phyloP scores from a whole-genome alignment of 2,329 filamentous ascomycete species.

The Microsporum canis region DNA sequence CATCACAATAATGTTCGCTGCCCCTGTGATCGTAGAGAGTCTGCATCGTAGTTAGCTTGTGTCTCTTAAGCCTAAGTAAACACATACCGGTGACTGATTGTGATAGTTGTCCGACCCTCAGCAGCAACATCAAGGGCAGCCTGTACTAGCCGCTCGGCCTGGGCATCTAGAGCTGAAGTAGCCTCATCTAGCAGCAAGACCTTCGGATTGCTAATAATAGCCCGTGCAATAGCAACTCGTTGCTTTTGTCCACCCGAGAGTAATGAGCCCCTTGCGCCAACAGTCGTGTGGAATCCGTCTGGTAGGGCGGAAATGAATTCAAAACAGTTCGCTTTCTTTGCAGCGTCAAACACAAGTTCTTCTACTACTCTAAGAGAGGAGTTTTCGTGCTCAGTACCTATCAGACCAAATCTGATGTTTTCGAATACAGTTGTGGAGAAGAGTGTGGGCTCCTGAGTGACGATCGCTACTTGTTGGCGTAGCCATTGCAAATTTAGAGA shows the following conservation, averaged over 20 bases:
- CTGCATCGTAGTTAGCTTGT: conserved; percentile 25
- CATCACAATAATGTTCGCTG: conserved; percentile 28
- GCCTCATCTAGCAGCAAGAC: conserved; percentile 75
- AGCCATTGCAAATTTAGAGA: conserved; percentile 21
- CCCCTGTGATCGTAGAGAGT: conserved; percentile 22
- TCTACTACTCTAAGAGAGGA: conserved; percentile 10
- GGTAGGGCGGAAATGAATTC: conserved; percentile 65
- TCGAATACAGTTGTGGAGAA: conserved; percentile 14
- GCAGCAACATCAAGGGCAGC: conserved; percentile 64
- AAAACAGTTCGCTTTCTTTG: conserved; percentile 48
- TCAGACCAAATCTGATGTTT: conserved; percentile 14
- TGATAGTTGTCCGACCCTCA: conserved; percentile 32
- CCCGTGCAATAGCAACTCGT: conserved; percentile 81
- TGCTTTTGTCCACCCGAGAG: conserved; percentile 96
- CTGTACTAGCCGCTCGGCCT: conserved; percentile 72
- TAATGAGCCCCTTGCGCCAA: conserved; percentile 81
- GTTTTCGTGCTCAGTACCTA: conserved; percentile 12
- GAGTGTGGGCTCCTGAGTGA: conserved; percentile 17
- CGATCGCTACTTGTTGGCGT: conserved; percentile 16
- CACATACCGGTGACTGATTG: conserved; percentile 28
- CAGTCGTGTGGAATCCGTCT: conserved; percentile 69
- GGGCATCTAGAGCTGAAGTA: conserved; percentile 70
- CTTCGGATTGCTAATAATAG: conserved; percentile 67
- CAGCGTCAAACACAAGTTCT: conserved; percentile 12
- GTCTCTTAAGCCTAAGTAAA: background rate